Evolutionary conservation across 2,329 filamentous ascomycete species (phyloP).

Genomic region (Colletotrichum lindemuthianum): DNA sequence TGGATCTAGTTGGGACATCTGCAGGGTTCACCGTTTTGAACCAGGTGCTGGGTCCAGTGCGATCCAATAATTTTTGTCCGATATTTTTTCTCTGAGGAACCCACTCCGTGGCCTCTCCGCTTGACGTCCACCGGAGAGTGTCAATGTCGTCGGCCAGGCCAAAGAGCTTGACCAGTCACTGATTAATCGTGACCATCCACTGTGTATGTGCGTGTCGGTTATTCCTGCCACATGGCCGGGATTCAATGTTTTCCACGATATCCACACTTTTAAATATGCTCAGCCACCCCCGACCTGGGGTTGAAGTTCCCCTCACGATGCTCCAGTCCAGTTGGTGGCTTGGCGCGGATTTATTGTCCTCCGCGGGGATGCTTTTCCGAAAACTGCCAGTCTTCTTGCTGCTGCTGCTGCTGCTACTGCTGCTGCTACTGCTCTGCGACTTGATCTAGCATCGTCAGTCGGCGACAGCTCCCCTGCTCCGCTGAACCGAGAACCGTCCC

Average conservation of each 20-base stretch:
- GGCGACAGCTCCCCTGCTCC: background rate
- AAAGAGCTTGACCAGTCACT: background rate
- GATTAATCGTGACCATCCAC: background rate
- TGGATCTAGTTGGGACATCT: constrained; percentile 8
- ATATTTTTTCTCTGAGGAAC: too few species aligned
- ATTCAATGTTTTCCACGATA: background rate
- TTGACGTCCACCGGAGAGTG: too few species aligned
- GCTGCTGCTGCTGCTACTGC: too few species aligned
- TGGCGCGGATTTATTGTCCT: constrained; percentile 19
- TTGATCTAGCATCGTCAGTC: background rate
- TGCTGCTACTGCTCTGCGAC: too few species aligned
- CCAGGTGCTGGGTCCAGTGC: background rate
- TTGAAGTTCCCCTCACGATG: background rate
- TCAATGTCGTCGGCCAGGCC: too few species aligned
- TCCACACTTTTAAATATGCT: constrained; percentile 25
- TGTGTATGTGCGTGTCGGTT: constrained; percentile 15
- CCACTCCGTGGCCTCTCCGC: too few species aligned
- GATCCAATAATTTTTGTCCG: too few species aligned
- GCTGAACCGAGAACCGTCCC: too few species aligned
- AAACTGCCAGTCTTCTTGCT: background rate
- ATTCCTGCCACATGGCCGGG: constrained; percentile 15
- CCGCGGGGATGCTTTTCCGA: constrained; percentile 23
- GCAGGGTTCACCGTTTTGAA: constrained; percentile 4
- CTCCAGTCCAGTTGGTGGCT: constrained; percentile 6
- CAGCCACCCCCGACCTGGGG: constrained; percentile 29